A percentile compares a stretch with the other conserved stretches of the same genome.
These are phyloP conservation scores for Argentina anserina DNA, from an alignment of 306 rosid species.

Conservation along the genomic window DNA sequence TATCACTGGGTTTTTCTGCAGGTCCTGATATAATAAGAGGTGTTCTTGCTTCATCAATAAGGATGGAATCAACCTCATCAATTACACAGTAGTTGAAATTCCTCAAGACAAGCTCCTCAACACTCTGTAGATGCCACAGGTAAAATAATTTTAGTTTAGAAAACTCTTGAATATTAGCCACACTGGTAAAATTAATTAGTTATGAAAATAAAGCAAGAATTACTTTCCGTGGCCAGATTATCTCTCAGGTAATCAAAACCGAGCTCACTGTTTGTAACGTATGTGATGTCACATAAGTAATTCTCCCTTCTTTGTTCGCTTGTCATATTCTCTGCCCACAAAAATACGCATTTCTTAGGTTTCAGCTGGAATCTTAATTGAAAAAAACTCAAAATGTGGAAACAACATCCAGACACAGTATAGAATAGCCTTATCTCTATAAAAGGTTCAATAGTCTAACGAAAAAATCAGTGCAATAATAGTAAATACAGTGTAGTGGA, in stretches of 20 bases:
- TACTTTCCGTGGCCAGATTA: conserved; percentile 99
- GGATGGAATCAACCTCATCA: conserved; percentile 99
- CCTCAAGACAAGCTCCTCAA: conserved; percentile 92
- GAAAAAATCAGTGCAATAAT: not conserved
- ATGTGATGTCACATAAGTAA: conserved; percentile 85
- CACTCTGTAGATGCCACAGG: conserved; percentile 65
- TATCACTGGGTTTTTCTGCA: conserved; percentile 91
- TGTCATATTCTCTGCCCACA: conserved; percentile 93
- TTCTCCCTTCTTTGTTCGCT: conserved; percentile 92
- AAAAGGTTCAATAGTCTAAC: not conserved
- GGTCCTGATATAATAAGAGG: conserved; percentile 98
- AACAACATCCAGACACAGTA: conserved; percentile 13
- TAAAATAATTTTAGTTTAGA: not conserved
- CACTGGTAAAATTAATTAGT: conserved; percentile 8
- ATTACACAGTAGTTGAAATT: conserved; percentile 82
- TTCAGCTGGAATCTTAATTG: conserved; percentile 12
- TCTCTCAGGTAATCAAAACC: conserved; percentile 98
- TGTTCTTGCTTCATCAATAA: conserved; percentile 96
- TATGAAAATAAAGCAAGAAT: conserved; percentile 51
- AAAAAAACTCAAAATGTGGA: not conserved
- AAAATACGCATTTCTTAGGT: conserved; percentile 24
- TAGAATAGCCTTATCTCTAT: not conserved
- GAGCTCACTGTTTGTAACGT: conserved; percentile 95
- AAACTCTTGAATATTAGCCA: not conserved
- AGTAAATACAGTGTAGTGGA: not conserved